A percentile compares a stretch with the other conserved stretches of the same genome.
Conservation (phyloP, 352 stramenopile genomes). For the Pythium sukuiense region DNA sequence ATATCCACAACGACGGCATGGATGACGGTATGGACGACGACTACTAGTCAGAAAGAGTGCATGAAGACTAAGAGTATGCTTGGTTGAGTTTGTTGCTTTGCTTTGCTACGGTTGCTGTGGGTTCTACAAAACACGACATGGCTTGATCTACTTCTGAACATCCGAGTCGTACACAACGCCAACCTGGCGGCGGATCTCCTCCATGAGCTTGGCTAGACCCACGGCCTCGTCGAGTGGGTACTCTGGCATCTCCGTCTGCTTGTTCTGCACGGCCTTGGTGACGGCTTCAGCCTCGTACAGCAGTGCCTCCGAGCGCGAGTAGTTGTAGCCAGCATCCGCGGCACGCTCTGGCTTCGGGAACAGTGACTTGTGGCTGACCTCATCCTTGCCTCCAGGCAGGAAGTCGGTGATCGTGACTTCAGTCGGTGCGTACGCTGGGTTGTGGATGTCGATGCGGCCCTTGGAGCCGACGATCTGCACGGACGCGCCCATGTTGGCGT, state of each 20-base stretch:
- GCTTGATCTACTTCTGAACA: neutral
- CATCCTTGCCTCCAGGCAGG: slow-evolving; percentile 28
- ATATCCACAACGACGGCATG: neutral
- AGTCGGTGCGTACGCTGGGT: slow-evolving; percentile 61
- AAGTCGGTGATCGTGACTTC: slow-evolving; percentile 45
- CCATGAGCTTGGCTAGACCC: slow-evolving; percentile 62
- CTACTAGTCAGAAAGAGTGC: neutral
- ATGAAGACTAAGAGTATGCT: too few relatives aligned
- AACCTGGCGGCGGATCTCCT: slow-evolving; percentile 63
- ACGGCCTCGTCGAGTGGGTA: slow-evolving; percentile 67
- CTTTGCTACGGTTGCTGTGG: too few relatives aligned
- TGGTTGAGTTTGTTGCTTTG: too few relatives aligned
- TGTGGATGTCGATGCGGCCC: slow-evolving; percentile 63
- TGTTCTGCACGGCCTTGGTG: slow-evolving; percentile 49
- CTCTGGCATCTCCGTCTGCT: slow-evolving; percentile 49
- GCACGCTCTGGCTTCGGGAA: slow-evolving; percentile 51
- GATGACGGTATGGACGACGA: neutral
- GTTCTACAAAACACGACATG: too few relatives aligned
- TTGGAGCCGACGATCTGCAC: slow-evolving; percentile 73
- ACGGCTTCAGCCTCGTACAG: slow-evolving; percentile 74
- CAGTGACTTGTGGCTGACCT: slow-evolving; percentile 29
- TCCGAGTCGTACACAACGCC: slow-evolving; percentile 55
- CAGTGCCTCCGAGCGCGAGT: slow-evolving; percentile 69
- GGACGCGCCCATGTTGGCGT: slow-evolving; percentile 59
- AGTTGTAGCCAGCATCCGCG: slow-evolving; percentile 44